Evolutionary conservation across 2,329 filamentous ascomycete genomes (phyloP), one percentile per base, ranked within the genome.

Genomic region (Sporothrix euskadiensis): DNA sequence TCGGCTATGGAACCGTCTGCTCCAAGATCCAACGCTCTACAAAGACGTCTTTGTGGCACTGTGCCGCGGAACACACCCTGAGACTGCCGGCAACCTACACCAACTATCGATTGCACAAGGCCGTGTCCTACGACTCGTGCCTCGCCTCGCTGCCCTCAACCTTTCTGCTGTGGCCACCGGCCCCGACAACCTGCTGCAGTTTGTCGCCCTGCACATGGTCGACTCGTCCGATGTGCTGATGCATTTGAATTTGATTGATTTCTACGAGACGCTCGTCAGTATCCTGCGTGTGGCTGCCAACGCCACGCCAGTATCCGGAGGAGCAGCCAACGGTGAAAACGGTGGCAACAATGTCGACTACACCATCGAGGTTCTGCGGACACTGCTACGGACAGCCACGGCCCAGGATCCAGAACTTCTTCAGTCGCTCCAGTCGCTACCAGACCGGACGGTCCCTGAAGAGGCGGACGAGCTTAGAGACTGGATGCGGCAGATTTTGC

Each of bases 1-100:
- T 1, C 79, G 83, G 0, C 79, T 90, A 65, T 90, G 88, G 88
- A 79, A 82, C 12, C 80, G 87, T 3, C 78, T 90, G 5, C 84
- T 90, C 63, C 80, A 82, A 32, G 82, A 86, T 63, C 79, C 78
- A 0, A 80, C 83, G 14, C 79, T 84, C 32, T 85, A 88, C 75
- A 76, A 79, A 4, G 79, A 85, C n/a, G 79, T 89, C 14, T 26
- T 77, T 26, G 14, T 63, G 26, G 80, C 80, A 56, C 80, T 84
- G 74, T 78, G 79, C 76, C 73, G 76, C 0, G 80, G 80, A 44
- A 66, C 76, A 0, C 81, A 83, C 68, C 61, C 79, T 59, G 72
- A 78, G 22, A 75, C 54, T 10, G 69, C 65, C 61, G 63, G 22
- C 57, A 44, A 69, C 54, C 14, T 75, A n/a, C 81, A 81, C 35